phyloP scores from a whole-genome alignment of 2,329 filamentous ascomycete genomes.

The Hirsutella minnesotensis region DNA sequence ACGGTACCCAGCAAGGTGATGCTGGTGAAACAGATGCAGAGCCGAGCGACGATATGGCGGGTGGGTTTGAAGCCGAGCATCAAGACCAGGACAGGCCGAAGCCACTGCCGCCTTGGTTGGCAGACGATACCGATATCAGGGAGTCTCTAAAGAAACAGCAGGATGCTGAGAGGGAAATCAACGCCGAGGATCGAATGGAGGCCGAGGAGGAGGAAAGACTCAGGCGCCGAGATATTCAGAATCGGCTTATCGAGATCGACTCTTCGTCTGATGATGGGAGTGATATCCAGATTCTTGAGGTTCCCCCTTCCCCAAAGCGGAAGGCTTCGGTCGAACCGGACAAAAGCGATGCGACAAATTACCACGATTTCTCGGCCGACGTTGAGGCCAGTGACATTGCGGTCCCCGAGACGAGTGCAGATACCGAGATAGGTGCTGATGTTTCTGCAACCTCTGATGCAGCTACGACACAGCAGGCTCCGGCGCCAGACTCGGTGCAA shows the following conservation, averaged over 20 bases:
- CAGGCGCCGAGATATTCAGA: constrained; percentile 27
- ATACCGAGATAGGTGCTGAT: neutral
- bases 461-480: constrained; percentile 1
- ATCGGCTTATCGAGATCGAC: constrained; percentile 48
- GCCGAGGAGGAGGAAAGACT: constrained; percentile 43
- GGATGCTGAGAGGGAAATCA: constrained; percentile 45
- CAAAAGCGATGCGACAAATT: constrained; percentile 5
- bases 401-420: neutral
- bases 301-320: constrained; percentile 21
- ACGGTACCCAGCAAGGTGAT: constrained; percentile 9
- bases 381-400: neutral
- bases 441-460: constrained; percentile 1
- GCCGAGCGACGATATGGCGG: constrained; percentile 40
- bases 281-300: constrained; percentile 46
- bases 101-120: constrained; percentile 69
- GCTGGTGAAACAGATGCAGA: constrained; percentile 14
- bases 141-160: constrained; percentile 48
- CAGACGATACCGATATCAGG: constrained; percentile 52
- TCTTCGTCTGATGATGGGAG: constrained; percentile 47
- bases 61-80: constrained; percentile 51
- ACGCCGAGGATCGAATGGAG: constrained; percentile 49
- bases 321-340: neutral
- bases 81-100: constrained; percentile 30
- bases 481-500: constrained; percentile 1
- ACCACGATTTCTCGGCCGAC: neutral